Percentiles rank a stretch among this genome's conserved stretches.
These are phyloP conservation scores for Psilocybe sp. DNA, from an alignment of 768 basidiomycete species.

Conservation along the genomic window DNA sequence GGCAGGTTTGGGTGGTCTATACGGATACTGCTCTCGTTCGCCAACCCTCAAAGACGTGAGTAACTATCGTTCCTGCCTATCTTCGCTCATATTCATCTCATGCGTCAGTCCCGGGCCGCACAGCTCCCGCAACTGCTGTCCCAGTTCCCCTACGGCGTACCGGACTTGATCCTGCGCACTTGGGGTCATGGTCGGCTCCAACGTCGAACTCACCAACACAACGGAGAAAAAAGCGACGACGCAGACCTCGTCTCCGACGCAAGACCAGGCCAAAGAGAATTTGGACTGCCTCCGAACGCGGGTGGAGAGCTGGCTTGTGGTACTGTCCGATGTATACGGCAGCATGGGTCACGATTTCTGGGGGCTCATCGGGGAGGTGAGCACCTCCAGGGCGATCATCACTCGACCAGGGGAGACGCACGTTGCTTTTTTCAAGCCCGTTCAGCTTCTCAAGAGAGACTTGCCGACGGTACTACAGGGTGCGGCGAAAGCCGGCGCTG, in stretches of 20 bases:
- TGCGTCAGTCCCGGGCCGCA: slow-evolving; percentile 65
- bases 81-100: neutral
- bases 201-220: slow-evolving; percentile 39
- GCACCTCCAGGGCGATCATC: slow-evolving; percentile 82
- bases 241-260: slow-evolving; percentile 44
- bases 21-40: slow-evolving; percentile 85
- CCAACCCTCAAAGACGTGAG: slow-evolving; percentile 69
- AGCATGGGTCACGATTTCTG: slow-evolving; percentile 73
- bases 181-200: slow-evolving; percentile 87
- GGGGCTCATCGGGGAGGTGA: slow-evolving; percentile 82
- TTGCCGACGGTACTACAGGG: slow-evolving; percentile 38
- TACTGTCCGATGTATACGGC: slow-evolving; percentile 93
- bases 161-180: slow-evolving; percentile 75
- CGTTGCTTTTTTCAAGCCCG: slow-evolving; percentile 79
- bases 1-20: slow-evolving; percentile 91
- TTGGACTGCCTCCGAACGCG: slow-evolving; percentile 71
- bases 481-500: slow-evolving; percentile 26
- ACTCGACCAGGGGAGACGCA: slow-evolving; percentile 74
- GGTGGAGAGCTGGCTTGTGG: slow-evolving; percentile 90
- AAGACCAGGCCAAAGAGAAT: slow-evolving; percentile 61
- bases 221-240: slow-evolving; percentile 13
- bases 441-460: slow-evolving; percentile 68
- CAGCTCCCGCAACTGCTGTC: slow-evolving; percentile 88
- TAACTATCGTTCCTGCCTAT: neutral
- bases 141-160: slow-evolving; percentile 88